Percentiles rank a stretch among this genome's conserved stretches.
phyloP scores from a whole-genome alignment of 257 asterid species.

The Ocimum tenuiflorum region DNA sequence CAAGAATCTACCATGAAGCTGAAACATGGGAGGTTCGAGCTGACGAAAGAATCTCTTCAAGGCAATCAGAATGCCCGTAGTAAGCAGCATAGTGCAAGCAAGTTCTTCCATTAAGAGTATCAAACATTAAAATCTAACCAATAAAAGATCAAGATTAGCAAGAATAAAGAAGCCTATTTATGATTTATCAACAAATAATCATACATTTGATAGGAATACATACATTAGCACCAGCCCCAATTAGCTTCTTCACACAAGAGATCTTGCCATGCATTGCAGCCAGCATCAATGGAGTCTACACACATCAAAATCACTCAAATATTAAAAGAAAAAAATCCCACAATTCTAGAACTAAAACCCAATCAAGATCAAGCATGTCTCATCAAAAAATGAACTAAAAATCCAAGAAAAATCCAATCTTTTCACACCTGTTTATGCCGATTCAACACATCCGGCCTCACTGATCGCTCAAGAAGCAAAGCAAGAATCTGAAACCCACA shows the following conservation, averaged over 20 bases:
- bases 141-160: slow-evolving; percentile 12
- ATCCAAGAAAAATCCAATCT: background rate
- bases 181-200: background rate
- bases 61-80: slow-evolving; percentile 81
- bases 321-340: background rate
- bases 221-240: slow-evolving; percentile 91
- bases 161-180: background rate
- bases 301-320: slow-evolving; percentile 26
- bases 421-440: slow-evolving; percentile 57
- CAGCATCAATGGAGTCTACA: slow-evolving; percentile 93
- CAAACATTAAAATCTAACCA: slow-evolving; percentile 88
- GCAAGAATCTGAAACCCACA: slow-evolving; percentile 56
- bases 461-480: slow-evolving; percentile 64
- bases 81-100: slow-evolving; percentile 97
- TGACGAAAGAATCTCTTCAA: slow-evolving; percentile 57
- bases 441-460: slow-evolving; percentile 71
- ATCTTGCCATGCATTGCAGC: slow-evolving; percentile 99
- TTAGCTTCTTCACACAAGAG: slow-evolving; percentile 70
- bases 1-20: slow-evolving; percentile 62
- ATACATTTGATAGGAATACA: slow-evolving; percentile 3
- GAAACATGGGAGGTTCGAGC: slow-evolving; percentile 78
- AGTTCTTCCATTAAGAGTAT: slow-evolving; percentile 77
- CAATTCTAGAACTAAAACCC: background rate
- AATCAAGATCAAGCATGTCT: slow-evolving; percentile 14
- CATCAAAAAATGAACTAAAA: background rate